These are phyloP conservation scores for Saussurea involucrata DNA, from an alignment of 129 eudicot species.

Conservation along the genomic window DNA sequence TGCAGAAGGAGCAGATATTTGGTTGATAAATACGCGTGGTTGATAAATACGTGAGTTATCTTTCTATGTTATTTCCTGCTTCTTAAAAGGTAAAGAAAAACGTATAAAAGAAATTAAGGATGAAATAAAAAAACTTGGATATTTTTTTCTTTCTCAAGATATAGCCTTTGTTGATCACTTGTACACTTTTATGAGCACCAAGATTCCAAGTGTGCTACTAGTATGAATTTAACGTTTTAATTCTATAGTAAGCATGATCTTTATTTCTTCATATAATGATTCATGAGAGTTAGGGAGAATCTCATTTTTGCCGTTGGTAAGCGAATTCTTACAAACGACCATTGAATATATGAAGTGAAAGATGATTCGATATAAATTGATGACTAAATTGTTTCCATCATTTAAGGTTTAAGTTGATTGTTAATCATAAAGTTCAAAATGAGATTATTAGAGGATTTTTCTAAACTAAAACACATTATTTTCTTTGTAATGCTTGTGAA, in stretches of 20 bases:
- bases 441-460: no score
- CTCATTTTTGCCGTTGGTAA: no score
- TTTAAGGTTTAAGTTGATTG: no score
- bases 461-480: no score
- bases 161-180: background rate
- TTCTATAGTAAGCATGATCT: background rate
- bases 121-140: background rate
- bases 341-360: no score
- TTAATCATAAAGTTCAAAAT: no score
- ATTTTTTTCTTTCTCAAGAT: background rate
- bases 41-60: constrained; percentile 76
- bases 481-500: no score
- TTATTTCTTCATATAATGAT: background rate
- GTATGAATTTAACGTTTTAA: background rate
- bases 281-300: background rate
- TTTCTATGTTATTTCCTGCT: background rate
- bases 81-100: background rate
- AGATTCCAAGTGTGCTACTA: background rate
- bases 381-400: no score
- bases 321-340: background rate
- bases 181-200: background rate
- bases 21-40: no score
- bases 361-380: no score
- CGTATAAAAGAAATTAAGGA: background rate
- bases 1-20: constrained; percentile 88